phyloP scores from a whole-genome alignment of 2,329 filamentous ascomycete species.

The Fusarium illudens region DNA sequence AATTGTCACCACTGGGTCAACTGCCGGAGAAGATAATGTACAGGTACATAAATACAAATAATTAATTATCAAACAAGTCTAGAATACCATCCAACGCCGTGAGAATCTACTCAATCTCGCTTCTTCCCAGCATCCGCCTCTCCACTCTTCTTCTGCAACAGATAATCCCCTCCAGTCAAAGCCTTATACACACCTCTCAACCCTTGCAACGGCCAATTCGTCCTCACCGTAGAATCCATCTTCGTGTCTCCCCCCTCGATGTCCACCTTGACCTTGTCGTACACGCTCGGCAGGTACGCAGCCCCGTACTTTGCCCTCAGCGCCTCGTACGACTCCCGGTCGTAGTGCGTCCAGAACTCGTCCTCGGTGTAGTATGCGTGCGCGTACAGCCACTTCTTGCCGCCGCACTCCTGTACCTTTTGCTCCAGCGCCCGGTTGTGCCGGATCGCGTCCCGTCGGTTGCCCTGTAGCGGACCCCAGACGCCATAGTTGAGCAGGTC shows the following conservation, averaged over 20 bases:
- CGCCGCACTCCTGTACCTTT: conserved; percentile 65
- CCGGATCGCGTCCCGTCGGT: conserved; percentile 56
- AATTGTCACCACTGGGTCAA: conserved; percentile 21
- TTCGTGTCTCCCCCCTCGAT: conserved; percentile 47
- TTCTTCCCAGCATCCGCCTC: neutral
- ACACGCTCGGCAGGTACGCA: conserved; percentile 67
- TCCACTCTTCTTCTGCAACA: conserved; percentile 49
- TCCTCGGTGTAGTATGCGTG: conserved; percentile 73
- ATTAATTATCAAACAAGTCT: conserved; percentile 2
- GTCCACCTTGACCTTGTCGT: conserved; percentile 71
- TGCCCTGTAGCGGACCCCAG: conserved; percentile 61
- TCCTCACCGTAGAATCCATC: conserved; percentile 46
- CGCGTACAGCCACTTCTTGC: conserved; percentile 76
- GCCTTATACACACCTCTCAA: conserved; percentile 58
- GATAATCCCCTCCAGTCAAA: conserved; percentile 55
- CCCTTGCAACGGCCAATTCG: conserved; percentile 54
- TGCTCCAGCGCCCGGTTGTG: conserved; percentile 69
- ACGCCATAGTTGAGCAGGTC: conserved; percentile 69
- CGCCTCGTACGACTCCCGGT: conserved; percentile 65
- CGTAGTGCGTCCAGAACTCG: conserved; percentile 74
- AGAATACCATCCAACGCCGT: neutral
- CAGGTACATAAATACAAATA: conserved; percentile 1
- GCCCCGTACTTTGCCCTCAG: conserved; percentile 68
- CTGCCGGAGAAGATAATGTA: conserved; percentile 3
- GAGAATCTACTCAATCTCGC: conserved; percentile 9